phyloP scores from a whole-genome alignment of 2,329 filamentous ascomycete species.

The Claviceps quebecensis region DNA sequence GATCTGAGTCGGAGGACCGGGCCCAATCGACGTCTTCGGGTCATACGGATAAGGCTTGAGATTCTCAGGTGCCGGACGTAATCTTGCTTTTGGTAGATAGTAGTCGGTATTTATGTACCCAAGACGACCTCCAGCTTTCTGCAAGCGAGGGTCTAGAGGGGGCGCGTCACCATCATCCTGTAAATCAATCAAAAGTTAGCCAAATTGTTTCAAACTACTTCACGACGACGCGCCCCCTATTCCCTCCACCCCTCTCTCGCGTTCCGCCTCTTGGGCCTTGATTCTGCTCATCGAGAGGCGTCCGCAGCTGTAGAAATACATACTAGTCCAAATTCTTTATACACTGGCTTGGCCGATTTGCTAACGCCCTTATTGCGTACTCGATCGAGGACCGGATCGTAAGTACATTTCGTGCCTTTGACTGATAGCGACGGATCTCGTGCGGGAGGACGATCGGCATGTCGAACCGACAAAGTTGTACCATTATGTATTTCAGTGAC shows the following conservation, averaged over 20 bases:
- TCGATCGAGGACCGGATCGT: slow-evolving; percentile 45
- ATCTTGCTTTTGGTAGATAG: slow-evolving; percentile 56
- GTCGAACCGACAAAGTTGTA: slow-evolving; percentile 20
- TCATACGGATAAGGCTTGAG: slow-evolving; percentile 75
- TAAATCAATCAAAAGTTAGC: slow-evolving; percentile 34
- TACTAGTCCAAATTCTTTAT: slow-evolving; percentile 53
- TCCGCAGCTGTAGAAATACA: slow-evolving; percentile 34
- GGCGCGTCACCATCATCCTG: slow-evolving; percentile 54
- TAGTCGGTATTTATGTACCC: slow-evolving; percentile 57
- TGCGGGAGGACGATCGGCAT: slow-evolving; percentile 33
- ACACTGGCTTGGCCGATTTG: slow-evolving; percentile 45
- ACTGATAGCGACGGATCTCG: slow-evolving; percentile 41
- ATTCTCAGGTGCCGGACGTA: slow-evolving; percentile 62
- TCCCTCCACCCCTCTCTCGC: background rate
- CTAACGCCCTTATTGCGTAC: slow-evolving; percentile 34
- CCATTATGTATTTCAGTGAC: slow-evolving; percentile 17
- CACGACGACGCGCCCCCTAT: slow-evolving; percentile 47
- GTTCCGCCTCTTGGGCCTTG: background rate
- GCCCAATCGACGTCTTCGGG: slow-evolving; percentile 67
- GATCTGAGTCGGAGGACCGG: slow-evolving; percentile 78
- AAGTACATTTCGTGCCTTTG: slow-evolving; percentile 44
- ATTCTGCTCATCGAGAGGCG: slow-evolving; percentile 9
- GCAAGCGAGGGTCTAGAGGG: slow-evolving; percentile 70
- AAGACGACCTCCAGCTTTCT: slow-evolving; percentile 45
- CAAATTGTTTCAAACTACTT: slow-evolving; percentile 23